phyloP scores from a whole-genome alignment of 2,329 filamentous ascomycete species.

The Ceratocystis alfenasii region DNA sequence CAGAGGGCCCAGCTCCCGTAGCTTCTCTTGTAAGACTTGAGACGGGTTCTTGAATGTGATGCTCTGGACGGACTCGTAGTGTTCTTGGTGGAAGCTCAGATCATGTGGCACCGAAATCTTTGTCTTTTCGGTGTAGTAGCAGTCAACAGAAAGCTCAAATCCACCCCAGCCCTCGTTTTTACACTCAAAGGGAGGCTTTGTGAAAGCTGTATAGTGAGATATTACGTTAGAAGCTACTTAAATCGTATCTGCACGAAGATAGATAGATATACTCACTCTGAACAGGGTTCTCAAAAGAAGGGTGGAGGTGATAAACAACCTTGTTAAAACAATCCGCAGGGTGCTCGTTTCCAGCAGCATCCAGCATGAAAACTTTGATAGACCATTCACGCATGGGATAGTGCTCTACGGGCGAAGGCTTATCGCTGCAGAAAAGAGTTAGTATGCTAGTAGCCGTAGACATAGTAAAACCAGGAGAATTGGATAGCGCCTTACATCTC shows the following conservation, averaged over 20 bases:
- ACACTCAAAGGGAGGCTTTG: slow-evolving; percentile 76
- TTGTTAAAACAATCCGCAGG: slow-evolving; percentile 81
- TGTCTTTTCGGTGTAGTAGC: slow-evolving; percentile 75
- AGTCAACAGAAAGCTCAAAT: slow-evolving; percentile 84
- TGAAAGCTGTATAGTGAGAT: slow-evolving; percentile 48
- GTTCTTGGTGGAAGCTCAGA: slow-evolving; percentile 72
- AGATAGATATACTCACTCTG: slow-evolving; percentile 56
- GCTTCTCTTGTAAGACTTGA: slow-evolving; percentile 62
- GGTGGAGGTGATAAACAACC: slow-evolving; percentile 84
- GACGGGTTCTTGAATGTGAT: slow-evolving; percentile 90
- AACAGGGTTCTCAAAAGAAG: slow-evolving; percentile 74
- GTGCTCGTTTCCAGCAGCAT: slow-evolving; percentile 74
- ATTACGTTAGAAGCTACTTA: background rate
- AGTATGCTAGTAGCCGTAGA: background rate
- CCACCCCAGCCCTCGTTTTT: slow-evolving; percentile 96
- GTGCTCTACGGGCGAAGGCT: slow-evolving; percentile 68
- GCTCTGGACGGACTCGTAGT: slow-evolving; percentile 71
- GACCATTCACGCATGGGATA: slow-evolving; percentile 92
- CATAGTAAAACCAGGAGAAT: background rate
- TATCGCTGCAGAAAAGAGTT: slow-evolving; percentile 46
- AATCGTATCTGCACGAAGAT: too few relatives aligned
- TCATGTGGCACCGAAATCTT: slow-evolving; percentile 76
- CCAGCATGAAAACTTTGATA: slow-evolving; percentile 71
- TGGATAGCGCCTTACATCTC: slow-evolving; percentile 56
- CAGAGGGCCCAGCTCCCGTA: slow-evolving; percentile 78